Conservation (phyloP, 257 asterid genomes). For the Voacanga thouarsii region DNA sequence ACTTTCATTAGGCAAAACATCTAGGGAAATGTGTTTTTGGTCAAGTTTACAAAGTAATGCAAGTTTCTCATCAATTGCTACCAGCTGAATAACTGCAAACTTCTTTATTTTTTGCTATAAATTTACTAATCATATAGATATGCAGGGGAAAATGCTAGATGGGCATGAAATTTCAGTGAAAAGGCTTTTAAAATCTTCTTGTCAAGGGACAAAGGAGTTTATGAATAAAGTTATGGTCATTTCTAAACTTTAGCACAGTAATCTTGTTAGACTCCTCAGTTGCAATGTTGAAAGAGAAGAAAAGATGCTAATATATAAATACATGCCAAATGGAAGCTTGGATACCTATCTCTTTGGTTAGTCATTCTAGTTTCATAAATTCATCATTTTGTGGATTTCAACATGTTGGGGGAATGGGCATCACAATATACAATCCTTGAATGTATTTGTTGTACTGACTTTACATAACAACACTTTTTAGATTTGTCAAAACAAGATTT, state of each 20-base stretch:
- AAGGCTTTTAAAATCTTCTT: constrained; percentile 34
- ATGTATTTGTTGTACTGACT: not conserved
- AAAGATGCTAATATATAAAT: constrained; percentile 55
- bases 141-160: constrained; percentile 18
- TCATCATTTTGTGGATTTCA: not conserved
- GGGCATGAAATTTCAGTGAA: constrained; percentile 20
- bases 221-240: constrained; percentile 53
- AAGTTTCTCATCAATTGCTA: not conserved
- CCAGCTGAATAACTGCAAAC: not conserved
- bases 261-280: constrained; percentile 51
- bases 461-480: not conserved
- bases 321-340: constrained; percentile 50
- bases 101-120: not conserved
- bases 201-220: constrained; percentile 49
- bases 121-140: not conserved
- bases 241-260: constrained; percentile 48
- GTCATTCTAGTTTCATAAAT: not conserved
- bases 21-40: constrained; percentile 73
- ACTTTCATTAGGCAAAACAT: constrained; percentile 35
- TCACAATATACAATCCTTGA: too few species aligned
- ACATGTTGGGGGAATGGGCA: not conserved
- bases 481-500: constrained; percentile 20
- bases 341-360: constrained; percentile 20
- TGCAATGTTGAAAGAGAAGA: constrained; percentile 46
- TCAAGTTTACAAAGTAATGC: constrained; percentile 54